Percentiles rank a stretch among this genome's conserved stretches.
These are phyloP conservation scores for Acarospora socialis DNA, from an alignment of 2,329 filamentous ascomycete species.

Conservation along the genomic window DNA sequence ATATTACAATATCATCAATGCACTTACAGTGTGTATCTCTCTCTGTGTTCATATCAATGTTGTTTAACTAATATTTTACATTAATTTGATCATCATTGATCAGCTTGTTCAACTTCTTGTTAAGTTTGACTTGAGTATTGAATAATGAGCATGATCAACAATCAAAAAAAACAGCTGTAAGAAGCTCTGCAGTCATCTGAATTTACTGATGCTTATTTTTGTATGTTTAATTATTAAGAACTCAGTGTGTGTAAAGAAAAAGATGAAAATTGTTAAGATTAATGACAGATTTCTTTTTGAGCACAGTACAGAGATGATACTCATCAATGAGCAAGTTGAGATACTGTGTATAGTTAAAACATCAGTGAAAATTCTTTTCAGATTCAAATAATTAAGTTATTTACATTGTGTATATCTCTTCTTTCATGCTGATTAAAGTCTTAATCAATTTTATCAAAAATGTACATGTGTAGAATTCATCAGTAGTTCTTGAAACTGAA, in stretches of 20 bases:
- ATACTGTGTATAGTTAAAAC: conserved; percentile 1
- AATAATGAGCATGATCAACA: conserved; percentile 4
- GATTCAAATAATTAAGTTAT: not conserved
- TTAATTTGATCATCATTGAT: not conserved
- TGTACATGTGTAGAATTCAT: conserved; percentile 4
- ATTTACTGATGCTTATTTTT: conserved; percentile 3
- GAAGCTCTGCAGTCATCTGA: not conserved
- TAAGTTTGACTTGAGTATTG: conserved; percentile 4
- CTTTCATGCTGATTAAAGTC: conserved; percentile 4
- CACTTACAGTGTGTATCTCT: conserved; percentile 1
- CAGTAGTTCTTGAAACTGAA: conserved; percentile 7
- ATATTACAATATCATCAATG: conserved; percentile 2
- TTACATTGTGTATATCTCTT: conserved; percentile 2
- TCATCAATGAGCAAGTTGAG: not conserved
- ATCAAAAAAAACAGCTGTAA: conserved; percentile 2
- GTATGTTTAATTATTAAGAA: conserved; percentile 3
- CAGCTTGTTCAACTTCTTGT: not conserved
- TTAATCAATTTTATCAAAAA: conserved; percentile 5
- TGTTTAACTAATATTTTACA: not conserved
- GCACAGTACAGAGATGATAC: not conserved
- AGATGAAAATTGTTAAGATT: conserved; percentile 2
- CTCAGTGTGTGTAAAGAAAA: conserved; percentile 1
- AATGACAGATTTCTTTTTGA: conserved; percentile 3
- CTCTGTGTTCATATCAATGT: not conserved
- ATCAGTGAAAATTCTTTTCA: not conserved